A percentile compares a stretch with the other conserved stretches of the same genome.
Evolutionary conservation across 2,329 filamentous ascomycete genomes (phyloP).

Genomic region (Cladobotryum mycophilum): DNA sequence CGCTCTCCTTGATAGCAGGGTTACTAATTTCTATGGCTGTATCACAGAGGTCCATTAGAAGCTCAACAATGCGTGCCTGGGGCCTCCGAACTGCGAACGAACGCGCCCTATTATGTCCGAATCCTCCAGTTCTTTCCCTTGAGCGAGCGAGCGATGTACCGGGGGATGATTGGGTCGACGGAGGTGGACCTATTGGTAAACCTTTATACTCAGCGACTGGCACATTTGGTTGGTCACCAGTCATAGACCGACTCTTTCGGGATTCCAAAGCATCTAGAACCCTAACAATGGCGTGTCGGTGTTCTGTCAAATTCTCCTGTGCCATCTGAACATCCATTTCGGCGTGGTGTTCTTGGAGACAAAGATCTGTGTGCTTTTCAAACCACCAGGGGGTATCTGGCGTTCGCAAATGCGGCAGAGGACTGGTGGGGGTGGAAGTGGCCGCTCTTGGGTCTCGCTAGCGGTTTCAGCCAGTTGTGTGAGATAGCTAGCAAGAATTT

Average conservation of each 20-base stretch:
- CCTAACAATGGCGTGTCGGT: slow-evolving; percentile 89
- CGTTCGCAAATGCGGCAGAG: slow-evolving; percentile 96
- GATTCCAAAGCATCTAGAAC: slow-evolving; percentile 89
- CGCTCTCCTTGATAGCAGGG: slow-evolving; percentile 82
- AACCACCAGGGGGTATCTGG: slow-evolving; percentile 99
- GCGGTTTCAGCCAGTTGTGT: slow-evolving; percentile 82
- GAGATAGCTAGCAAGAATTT: slow-evolving; percentile 89
- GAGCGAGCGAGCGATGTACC: slow-evolving; percentile 66
- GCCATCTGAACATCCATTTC: slow-evolving; percentile 98
- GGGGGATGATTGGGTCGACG: slow-evolving; percentile 64
- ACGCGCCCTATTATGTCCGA: slow-evolving; percentile 72
- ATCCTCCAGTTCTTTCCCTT: slow-evolving; percentile 65
- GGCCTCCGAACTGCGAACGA: slow-evolving; percentile 90
- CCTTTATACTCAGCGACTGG: slow-evolving; percentile 80
- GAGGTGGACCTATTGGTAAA: slow-evolving; percentile 71
- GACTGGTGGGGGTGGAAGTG: slow-evolving; percentile 79
- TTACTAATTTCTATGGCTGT: slow-evolving; percentile 93
- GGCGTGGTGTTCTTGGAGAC: slow-evolving; percentile 88
- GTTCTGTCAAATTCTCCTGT: slow-evolving; percentile 85
- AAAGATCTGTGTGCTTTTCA: slow-evolving; percentile 96
- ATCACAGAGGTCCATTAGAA: slow-evolving; percentile 91
- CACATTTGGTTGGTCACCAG: slow-evolving; percentile 45
- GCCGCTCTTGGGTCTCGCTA: slow-evolving; percentile 65
- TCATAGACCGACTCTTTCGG: slow-evolving; percentile 58
- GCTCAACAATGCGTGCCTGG: slow-evolving; percentile 85